Base-by-base conservation (phyloP, 2,329 filamentous ascomycete species). In the Nemania sp. region DNA sequence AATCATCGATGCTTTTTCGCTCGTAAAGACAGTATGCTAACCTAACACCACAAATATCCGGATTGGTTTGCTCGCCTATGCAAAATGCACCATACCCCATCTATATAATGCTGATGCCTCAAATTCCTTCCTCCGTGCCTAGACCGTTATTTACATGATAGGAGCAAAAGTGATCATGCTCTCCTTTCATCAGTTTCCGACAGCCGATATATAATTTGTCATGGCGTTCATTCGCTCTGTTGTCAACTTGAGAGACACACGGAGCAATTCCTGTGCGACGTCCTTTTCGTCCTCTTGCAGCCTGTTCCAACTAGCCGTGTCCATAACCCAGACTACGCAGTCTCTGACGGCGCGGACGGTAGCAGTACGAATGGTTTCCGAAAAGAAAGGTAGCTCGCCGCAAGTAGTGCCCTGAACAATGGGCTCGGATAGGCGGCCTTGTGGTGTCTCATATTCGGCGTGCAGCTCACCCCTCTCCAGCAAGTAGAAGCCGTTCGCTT, bases 331-430 rank as follows among this genome's bases (percentile, higher is more conserved):
- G 5, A 91, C 89, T 0, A 96, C 89, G 69, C 91, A 92, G 73
- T 95, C 90, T 62, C 90, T 87, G 78, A 98, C 94, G 1, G 93
- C 93, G 51, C 90, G 85, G 11, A 97, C 94, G 0, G 92, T 97
- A 1, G 94, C 94, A 3, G 94, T 98, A 20, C 96, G 88, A 60
- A 88, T 85, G 1, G 95, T 98, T 76, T 97, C 93, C 2, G 91
- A 93, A 81, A 99, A 99, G 82, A 99, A 99, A 0, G 96, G 96
- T 61, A 99, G 81, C 82, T 99, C 96, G 41, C 96, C 96, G 74
- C 95, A 98, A 0, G 96, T 98, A 1, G 96, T 96, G 18, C 96
- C 96, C 0, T 94, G 93, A 0, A 98, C 91, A 62, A 98, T 98
- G 75, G 93, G 93, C 80, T 99, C 96, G 69, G 92, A 93, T 73